Conservation (phyloP, 495 filamentous ascomycete species). For the Cenococcum geophilum region DNA sequence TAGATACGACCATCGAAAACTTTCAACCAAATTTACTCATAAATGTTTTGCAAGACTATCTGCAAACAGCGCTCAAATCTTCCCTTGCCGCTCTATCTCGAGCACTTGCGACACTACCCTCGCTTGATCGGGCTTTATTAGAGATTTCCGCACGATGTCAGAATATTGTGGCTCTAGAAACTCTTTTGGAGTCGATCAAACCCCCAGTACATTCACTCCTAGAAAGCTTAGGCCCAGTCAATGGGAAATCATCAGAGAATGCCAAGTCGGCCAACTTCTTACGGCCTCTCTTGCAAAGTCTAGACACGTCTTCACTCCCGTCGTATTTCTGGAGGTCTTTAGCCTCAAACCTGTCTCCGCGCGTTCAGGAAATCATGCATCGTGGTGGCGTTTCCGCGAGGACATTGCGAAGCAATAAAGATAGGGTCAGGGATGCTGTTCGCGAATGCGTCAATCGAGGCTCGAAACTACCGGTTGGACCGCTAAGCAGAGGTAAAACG, state of each 20-base stretch:
- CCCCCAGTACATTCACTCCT: conserved; percentile 61
- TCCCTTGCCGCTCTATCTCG: conserved; percentile 65
- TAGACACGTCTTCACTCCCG: conserved; percentile 81
- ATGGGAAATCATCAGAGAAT: neutral
- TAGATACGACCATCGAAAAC: conserved; percentile 35
- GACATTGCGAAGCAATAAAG: conserved; percentile 68
- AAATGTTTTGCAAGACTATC: conserved; percentile 70
- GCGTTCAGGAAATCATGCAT: conserved; percentile 75
- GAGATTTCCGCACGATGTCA: conserved; percentile 83
- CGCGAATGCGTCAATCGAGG: conserved; percentile 77
- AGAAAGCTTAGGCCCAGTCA: conserved; percentile 11
- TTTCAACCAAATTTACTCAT: conserved; percentile 68
- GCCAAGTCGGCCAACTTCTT: conserved; percentile 53
- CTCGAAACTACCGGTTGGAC: conserved; percentile 51
- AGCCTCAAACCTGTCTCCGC: conserved; percentile 65
- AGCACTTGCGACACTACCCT: conserved; percentile 71
- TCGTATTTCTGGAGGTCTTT: conserved; percentile 90
- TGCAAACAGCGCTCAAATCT: conserved; percentile 67
- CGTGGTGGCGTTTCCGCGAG: conserved; percentile 79
- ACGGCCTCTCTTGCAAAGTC: conserved; percentile 61
- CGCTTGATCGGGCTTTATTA: conserved; percentile 69
- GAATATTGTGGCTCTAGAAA: conserved; percentile 81
- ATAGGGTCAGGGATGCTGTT: conserved; percentile 68
- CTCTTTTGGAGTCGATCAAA: conserved; percentile 61
- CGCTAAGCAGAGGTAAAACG: conserved; percentile 38